These are phyloP conservation scores for Backusella westeae DNA, from an alignment of 192 early-diverging fungal genomes.

Conservation along the genomic window DNA sequence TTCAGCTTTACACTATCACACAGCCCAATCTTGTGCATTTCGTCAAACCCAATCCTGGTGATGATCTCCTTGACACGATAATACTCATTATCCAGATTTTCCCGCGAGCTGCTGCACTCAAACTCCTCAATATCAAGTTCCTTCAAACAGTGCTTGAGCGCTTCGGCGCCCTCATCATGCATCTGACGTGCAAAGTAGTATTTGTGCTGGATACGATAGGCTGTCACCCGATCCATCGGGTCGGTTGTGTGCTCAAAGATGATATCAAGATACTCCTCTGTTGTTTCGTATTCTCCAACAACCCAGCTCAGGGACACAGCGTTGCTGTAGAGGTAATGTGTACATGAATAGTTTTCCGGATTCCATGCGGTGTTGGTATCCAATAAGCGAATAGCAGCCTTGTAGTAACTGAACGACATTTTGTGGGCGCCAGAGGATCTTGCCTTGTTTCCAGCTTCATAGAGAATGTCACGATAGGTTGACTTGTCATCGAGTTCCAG, in stretches of 20 bases:
- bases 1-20: slow-evolving; percentile 4
- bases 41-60: slow-evolving; percentile 13
- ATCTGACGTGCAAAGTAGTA: slow-evolving; percentile 27
- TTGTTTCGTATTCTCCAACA: slow-evolving; percentile 16
- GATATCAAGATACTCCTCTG: slow-evolving; percentile 4
- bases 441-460: slow-evolving; percentile 18
- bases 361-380: slow-evolving; percentile 9
- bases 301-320: slow-evolving; percentile 26
- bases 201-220: slow-evolving; percentile 23
- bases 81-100: slow-evolving; percentile 7
- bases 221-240: slow-evolving; percentile 25
- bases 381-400: slow-evolving; percentile 18
- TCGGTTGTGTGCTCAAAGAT: slow-evolving; percentile 23
- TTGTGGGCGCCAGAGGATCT: slow-evolving; percentile 28
- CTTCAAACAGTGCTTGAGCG: slow-evolving; percentile 12
- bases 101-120: neutral
- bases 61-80: slow-evolving; percentile 6
- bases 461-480: slow-evolving; percentile 18
- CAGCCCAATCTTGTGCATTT: neutral
- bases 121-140: slow-evolving; percentile 24
- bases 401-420: slow-evolving; percentile 22
- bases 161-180: slow-evolving; percentile 13
- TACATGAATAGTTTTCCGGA: neutral
- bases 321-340: slow-evolving; percentile 17
- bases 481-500: slow-evolving; percentile 3